These are phyloP conservation scores for Liriodendron chinense DNA, from an alignment of 164 flowering plant species.

Conservation along the genomic window DNA sequence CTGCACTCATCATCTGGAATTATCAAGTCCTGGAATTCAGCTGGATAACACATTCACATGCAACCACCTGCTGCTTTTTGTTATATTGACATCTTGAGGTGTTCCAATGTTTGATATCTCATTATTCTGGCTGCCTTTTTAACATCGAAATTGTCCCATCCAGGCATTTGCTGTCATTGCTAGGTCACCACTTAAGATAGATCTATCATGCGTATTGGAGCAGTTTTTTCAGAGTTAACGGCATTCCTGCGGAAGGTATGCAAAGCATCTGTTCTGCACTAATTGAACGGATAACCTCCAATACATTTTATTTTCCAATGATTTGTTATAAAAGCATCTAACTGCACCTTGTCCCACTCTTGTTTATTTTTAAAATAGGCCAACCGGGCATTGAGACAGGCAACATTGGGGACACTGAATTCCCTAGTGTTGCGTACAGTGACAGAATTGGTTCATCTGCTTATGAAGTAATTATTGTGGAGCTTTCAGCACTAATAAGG, in stretches of 20 bases:
- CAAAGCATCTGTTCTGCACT: not conserved
- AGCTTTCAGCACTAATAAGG: slow-evolving; percentile 93
- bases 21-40: not conserved
- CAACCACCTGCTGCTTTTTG: too few species aligned
- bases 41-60: not conserved
- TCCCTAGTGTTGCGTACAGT: slow-evolving; percentile 93
- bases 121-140: not conserved
- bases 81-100: not conserved
- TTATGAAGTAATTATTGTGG: slow-evolving; percentile 89
- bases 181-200: slow-evolving; percentile 74
- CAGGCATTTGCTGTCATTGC: slow-evolving; percentile 99
- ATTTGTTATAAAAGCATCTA: not conserved
- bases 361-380: slow-evolving; percentile 47
- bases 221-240: slow-evolving; percentile 85
- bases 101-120: not conserved
- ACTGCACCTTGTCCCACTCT: not conserved
- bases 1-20: not conserved
- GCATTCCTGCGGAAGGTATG: slow-evolving; percentile 89
- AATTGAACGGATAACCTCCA: not conserved
- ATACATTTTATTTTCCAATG: not conserved
- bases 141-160: not conserved
- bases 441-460: slow-evolving; percentile 83
- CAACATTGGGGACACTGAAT: slow-evolving; percentile 89
- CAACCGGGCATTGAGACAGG: slow-evolving; percentile 88
- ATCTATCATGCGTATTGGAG: slow-evolving; percentile 82